Conservation (phyloP, 371 early-diverging fungal genomes). For the Rhizopus arrhizus region DNA sequence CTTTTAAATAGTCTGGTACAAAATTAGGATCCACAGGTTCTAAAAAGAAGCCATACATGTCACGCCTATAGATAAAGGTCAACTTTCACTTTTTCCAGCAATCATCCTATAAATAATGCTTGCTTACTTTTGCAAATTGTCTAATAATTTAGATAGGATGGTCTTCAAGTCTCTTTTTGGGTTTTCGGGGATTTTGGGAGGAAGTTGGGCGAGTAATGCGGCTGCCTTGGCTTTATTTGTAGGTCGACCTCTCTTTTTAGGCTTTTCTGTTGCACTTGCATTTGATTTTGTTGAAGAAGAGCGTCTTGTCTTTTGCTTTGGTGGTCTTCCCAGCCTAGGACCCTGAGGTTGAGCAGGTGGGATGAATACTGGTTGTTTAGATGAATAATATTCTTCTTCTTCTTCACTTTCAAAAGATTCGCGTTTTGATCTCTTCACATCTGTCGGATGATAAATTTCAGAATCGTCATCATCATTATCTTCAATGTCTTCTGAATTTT, state of each 20-base stretch:
- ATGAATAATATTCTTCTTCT: background rate
- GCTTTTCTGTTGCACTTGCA: slow-evolving; percentile 27
- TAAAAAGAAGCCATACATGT: slow-evolving; percentile 77
- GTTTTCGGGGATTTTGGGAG: slow-evolving; percentile 30
- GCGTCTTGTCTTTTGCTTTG: slow-evolving; percentile 19
- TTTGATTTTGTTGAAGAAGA: slow-evolving; percentile 19
- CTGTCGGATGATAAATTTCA: slow-evolving; percentile 27
- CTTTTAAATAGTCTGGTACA: slow-evolving; percentile 76
- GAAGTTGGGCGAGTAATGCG: slow-evolving; percentile 26
- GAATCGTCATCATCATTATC: slow-evolving; percentile 4
- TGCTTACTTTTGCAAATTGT: slow-evolving; percentile 57
- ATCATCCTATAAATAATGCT: too few relatives aligned
- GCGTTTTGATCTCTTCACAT: slow-evolving; percentile 10
- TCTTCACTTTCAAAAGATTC: slow-evolving; percentile 4
- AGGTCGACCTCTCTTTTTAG: slow-evolving; percentile 49
- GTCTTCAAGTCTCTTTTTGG: slow-evolving; percentile 48
- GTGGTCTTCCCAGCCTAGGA: slow-evolving; percentile 6
- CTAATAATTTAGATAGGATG: slow-evolving; percentile 50
- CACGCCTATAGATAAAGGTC: slow-evolving; percentile 28
- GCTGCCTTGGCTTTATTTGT: slow-evolving; percentile 35
- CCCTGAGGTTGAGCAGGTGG: background rate
- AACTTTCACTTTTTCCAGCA: background rate
- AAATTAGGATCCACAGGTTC: slow-evolving; percentile 78
- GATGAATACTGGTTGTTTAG: background rate
- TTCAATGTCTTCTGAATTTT: slow-evolving; percentile 1